These are phyloP conservation scores for Eleusine indica DNA, from an alignment of 176 grass and related monocot species.

Conservation along the genomic window DNA sequence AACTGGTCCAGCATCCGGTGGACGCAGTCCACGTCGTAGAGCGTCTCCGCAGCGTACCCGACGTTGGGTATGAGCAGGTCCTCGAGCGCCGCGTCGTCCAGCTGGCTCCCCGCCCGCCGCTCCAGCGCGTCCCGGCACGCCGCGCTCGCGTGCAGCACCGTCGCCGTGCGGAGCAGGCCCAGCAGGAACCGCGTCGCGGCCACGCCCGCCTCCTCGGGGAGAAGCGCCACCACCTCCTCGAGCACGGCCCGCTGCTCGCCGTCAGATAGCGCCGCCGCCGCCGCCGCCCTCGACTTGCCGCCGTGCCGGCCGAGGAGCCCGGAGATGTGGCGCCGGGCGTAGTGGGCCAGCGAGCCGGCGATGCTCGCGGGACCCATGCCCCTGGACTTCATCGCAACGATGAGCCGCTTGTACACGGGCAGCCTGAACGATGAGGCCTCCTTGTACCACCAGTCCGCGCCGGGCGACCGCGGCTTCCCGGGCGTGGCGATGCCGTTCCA, in stretches of 20 bases:
- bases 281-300: constrained; percentile 5
- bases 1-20: constrained; percentile 89
- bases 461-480: constrained; percentile 46
- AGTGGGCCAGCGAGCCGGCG: constrained; percentile 74
- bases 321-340: constrained; percentile 63
- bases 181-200: constrained; percentile 63
- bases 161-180: constrained; percentile 60
- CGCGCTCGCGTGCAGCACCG: constrained; percentile 58
- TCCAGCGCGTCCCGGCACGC: constrained; percentile 73
- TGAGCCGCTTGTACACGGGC: constrained; percentile 73
- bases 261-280: constrained; percentile 44
- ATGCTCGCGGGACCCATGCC: constrained; percentile 64
- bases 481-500: constrained; percentile 63
- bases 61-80: constrained; percentile 74
- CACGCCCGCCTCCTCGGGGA: constrained; percentile 61
- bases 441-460: constrained; percentile 77
- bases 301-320: constrained; percentile 48
- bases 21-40: constrained; percentile 82
- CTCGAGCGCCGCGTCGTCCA: constrained; percentile 69
- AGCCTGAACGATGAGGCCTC: constrained; percentile 62
- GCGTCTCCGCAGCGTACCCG: constrained; percentile 57
- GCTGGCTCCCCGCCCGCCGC: constrained; percentile 55
- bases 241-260: constrained; percentile 63
- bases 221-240: constrained; percentile 69
- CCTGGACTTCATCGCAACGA: constrained; percentile 57